Evolutionary conservation across 1,284 basidiomycete species (phyloP), one percentile per base, ranked within the genome.

Genomic region (Omphalotus olearius): DNA sequence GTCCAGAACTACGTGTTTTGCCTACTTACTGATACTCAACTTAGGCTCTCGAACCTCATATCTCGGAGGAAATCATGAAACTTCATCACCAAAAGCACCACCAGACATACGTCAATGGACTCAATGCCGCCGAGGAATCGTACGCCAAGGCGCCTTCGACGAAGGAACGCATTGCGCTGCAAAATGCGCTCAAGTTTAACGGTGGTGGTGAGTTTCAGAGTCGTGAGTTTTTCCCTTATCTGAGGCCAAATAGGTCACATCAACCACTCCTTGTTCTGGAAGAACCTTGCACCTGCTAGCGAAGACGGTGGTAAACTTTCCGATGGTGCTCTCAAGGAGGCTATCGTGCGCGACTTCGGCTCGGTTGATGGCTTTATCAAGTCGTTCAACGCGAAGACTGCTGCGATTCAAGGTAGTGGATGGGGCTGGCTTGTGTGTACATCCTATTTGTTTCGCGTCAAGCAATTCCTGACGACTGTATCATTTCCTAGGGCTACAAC

Each of bases 41-140:
- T 47, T 52, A 81, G 79, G 85, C 83, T n/a, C 79, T 88, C 53
- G 85, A 90, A 67, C 86, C 87, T 11, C 76, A 80, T 65, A 88
- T 91, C 64, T 86, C 82, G 3, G 71, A 78, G 61, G 82, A 93
- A 69, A 95, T 93, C 62, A 94, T 94, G 92, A 85, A 79, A 54
- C 79, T 98, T 56, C 96, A 99, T 71, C 95, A 99, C 77, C 83
- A 83, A 61, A 96, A 94, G 78, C 96, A 99, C 68, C 96, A 98
- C 70, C 90, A 93, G 70, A 82, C 88, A 18, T 97, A 96, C 69
- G 92, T 97, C 56, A 92, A 85, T 62, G 91, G 91, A 6, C 77
- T 96, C 57, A 96, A 97, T 69, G 83, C 93, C 20, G 93, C 94
- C 36, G 95, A 98, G 70, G 85, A 91, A 65, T 75, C 85, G 23